Conservation (phyloP, 139 green algal genomes). For the Pseudopediastrum boryanum region DNA sequence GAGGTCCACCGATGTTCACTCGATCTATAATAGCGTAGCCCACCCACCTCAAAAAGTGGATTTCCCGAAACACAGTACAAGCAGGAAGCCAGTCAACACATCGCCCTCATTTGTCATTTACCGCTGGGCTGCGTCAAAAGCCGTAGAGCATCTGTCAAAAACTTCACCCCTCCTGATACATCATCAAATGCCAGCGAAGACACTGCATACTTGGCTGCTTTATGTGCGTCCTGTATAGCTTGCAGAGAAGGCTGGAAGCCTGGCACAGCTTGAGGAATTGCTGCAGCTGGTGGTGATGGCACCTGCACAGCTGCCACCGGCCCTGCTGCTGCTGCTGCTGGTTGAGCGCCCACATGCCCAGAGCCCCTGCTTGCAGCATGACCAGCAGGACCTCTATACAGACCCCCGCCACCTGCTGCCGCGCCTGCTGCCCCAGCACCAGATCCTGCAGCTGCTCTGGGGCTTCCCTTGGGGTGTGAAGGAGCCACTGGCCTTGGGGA, state of each 20-base stretch:
- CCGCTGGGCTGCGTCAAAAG: constrained; percentile 50
- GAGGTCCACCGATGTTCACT: too few relatives aligned
- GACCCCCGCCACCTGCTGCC: too few relatives aligned
- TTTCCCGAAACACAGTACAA: too few relatives aligned
- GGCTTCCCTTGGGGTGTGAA: too few relatives aligned
- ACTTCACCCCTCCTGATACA: constrained; percentile 66
- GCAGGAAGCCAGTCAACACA: too few relatives aligned
- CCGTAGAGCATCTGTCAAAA: constrained; percentile 64
- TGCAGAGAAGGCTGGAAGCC: constrained; percentile 23
- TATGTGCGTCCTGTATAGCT: constrained; percentile 67
- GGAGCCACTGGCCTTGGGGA: too few relatives aligned
- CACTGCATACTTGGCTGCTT: constrained; percentile 71
- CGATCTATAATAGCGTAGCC: too few relatives aligned
- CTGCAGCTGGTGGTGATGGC: neutral
- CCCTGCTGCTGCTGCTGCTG: neutral
- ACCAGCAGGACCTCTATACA: neutral
- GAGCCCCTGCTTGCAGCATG: neutral
- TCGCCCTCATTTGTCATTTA: too few relatives aligned
- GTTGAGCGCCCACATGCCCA: neutral
- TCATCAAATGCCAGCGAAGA: constrained; percentile 83
- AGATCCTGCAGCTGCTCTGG: neutral
- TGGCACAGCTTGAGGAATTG: neutral
- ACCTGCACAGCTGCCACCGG: neutral
- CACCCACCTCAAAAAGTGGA: too few relatives aligned
- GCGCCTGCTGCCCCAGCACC: constrained; percentile 5